Conservation (phyloP, 2,329 filamentous ascomycete species). For the Pseudohalonectria lignicola region DNA sequence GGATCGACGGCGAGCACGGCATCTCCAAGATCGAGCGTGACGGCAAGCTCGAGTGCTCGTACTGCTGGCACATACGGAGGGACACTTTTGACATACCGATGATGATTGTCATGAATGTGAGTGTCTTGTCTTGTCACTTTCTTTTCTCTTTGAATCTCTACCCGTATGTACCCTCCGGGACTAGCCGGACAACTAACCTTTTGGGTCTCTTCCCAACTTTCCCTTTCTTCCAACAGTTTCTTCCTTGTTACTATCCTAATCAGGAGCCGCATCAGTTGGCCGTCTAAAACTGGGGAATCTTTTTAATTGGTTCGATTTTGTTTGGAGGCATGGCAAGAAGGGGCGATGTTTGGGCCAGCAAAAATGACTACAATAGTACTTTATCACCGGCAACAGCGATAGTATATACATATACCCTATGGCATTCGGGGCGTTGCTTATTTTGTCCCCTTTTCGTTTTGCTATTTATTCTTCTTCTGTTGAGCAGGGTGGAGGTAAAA, state of each 20-base stretch:
- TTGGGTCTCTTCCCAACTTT: too few species aligned
- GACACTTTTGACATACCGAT: constrained; percentile 98
- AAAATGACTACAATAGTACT: too few species aligned
- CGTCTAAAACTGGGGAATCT: constrained; percentile 23
- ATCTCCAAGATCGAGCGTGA: constrained; percentile 77
- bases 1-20: constrained; percentile 62
- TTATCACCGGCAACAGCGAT: too few species aligned
- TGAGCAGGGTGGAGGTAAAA: too few species aligned
- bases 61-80: constrained; percentile 93
- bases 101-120: constrained; percentile 96
- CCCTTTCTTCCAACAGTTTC: constrained; percentile 29
- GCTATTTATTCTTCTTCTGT: background rate
- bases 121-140: constrained; percentile 35
- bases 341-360: too few species aligned
- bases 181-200: constrained; percentile 14
- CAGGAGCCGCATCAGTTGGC: constrained; percentile 45
- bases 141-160: too few species aligned
- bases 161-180: too few species aligned
- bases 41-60: constrained; percentile 87
- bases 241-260: constrained; percentile 48
- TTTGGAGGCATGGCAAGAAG: background rate
- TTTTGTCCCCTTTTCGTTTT: background rate
- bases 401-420: background rate
- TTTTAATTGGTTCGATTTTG: background rate
- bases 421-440: background rate